Evolutionary conservation across 2,329 filamentous ascomycete genomes (phyloP).

Genomic region (Trichoderma breve): DNA sequence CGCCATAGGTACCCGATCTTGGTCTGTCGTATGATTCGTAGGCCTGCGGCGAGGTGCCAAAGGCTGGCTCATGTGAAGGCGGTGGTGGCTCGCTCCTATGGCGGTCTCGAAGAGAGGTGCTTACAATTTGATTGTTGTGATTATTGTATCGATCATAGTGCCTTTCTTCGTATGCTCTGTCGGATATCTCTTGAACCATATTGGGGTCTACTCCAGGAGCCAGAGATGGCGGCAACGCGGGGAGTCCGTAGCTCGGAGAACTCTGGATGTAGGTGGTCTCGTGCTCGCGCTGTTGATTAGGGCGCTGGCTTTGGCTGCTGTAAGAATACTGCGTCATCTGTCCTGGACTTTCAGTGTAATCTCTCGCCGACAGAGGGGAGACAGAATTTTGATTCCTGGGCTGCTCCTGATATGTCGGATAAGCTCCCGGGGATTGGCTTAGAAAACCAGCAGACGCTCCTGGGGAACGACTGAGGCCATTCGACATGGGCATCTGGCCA

Average conservation of each 20-base stretch:
- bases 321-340: conserved; percentile 33
- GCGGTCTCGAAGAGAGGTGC: conserved; percentile 44
- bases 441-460: conserved; percentile 31
- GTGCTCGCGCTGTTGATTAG: conserved; percentile 36
- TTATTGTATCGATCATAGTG: conserved; percentile 47
- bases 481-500: conserved; percentile 43
- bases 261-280: conserved; percentile 35
- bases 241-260: conserved; percentile 41
- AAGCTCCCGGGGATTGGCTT: conserved; percentile 25
- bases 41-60: conserved; percentile 30
- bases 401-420: conserved; percentile 27
- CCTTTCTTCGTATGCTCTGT: conserved; percentile 54
- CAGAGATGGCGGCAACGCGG: conserved; percentile 54
- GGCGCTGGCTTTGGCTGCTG: conserved; percentile 33
- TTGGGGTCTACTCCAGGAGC: conserved; percentile 60
- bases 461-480: conserved; percentile 41
- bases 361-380: conserved; percentile 34
- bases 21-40: conserved; percentile 46
- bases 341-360: conserved; percentile 36
- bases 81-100: conserved; percentile 33
- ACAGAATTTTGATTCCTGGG: conserved; percentile 25
- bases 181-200: conserved; percentile 55
- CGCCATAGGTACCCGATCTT: conserved; percentile 39
- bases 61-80: conserved; percentile 29
- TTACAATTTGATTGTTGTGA: conserved; percentile 38